Evolutionary conservation across 2,329 filamentous ascomycete species (phyloP), one percentile per base, ranked within the genome.

Genomic region (Aspergillus sp.): DNA sequence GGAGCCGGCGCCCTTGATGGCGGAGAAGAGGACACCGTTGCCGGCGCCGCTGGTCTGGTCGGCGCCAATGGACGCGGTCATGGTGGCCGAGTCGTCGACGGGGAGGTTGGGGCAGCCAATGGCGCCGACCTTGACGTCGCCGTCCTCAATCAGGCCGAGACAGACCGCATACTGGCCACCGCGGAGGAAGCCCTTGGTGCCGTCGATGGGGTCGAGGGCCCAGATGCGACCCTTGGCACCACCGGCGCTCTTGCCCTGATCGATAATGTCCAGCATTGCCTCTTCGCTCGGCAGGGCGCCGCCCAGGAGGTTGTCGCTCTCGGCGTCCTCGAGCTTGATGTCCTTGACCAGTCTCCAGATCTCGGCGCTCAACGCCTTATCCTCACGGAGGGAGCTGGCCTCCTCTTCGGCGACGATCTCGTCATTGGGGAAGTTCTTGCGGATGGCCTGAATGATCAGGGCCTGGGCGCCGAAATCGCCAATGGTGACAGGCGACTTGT

Each of bases 391-490:
- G 62, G 87, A 82, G 55, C 84, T 85, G 6, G 93, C 89, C 75
- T 99, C 94, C 75, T 99, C 94, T 75, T 99, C 94, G 61, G 89
- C 94, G 40, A 99, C 90, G 58, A 99, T 89, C 71, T 90, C 88
- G 69, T 99, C 94, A 32, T 85, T 69, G 16, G 94, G 94, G 78
- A 99, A 99, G 74, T 88, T 90, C 74, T 89, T 84, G 74, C 87
- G 87, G 62, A 99, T 87, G 23, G 93, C 93, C 52, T 87, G 82
- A 68, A 97, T 96, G 74, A 99, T 96, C 60, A 99, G 84, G 29
- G 94, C 92, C 78, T 99, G 94, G 34, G 94, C 95, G 67, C 94
- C 94, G 72, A 96, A 97, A 77, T 99, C 94, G 71, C 93, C 94
- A 64, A 97, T 94, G 16, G 94, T 99, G 65, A 99, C 94, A 60